Base-by-base conservation (phyloP, 331 rosid genomes). In the Stylosanthes scabra region DNA sequence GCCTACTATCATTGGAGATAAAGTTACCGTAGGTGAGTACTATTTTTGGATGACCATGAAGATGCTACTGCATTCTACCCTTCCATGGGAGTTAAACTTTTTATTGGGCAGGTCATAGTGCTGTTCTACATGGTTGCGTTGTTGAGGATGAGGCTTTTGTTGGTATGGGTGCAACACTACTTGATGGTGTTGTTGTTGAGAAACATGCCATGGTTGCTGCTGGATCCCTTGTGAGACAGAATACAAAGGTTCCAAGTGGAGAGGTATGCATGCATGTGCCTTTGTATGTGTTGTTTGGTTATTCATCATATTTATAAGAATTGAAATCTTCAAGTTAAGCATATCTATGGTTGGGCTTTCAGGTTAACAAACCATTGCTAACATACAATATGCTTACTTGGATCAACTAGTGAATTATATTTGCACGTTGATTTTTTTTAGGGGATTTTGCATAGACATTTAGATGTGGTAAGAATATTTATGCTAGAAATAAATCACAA, bases 81-180 rank as follows among this genome's bases (percentile, higher is more conserved):
- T 52, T 7, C 3, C 12, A 52, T n/a, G 7, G 3, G 9, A n/a
- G 58, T 52, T 52, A 12, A 56, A 7, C 2, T 14, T 57, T 78
- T 56, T 62, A 61, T 58, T 70, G 83, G 55, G 70, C 80, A 92
- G 97, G 96, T 80, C 97, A 90, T 68, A 90, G 92, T 85, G 92
- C 94, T 61, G 92, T 90, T 79, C 31, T 92, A 46, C 96, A 92
- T 68, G 96, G 96, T n/a, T 92, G 97, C 77, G 86, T 91, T 14
- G 88, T 92, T 77, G 94, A 92, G 82, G 94, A 90, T 68, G 96
- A 90, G 81, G 90, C 98, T 72, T 92, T 90, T 82, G 98, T 92
- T 73, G 98, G 98, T 27, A 88, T 88, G 92, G 98, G 96, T 59
- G 95, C 98, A 50, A 85, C 83, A 29, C 82, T 92, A 20, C 95